Percentiles rank a stretch among this genome's conserved stretches.
Evolutionary conservation across 495 filamentous ascomycete genomes (phyloP).

Genomic region (Hyphodiscus hymeniophilus): DNA sequence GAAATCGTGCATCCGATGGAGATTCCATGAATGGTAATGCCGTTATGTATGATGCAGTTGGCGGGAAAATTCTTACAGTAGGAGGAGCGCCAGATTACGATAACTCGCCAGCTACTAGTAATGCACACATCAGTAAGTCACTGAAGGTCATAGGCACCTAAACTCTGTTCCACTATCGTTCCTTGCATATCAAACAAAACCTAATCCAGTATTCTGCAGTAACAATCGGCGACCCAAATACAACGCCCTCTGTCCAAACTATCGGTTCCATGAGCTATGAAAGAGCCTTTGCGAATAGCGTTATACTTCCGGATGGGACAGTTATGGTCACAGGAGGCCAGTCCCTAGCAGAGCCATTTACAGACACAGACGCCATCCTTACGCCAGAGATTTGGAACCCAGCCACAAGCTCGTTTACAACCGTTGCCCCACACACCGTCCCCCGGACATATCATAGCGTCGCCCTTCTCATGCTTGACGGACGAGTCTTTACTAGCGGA

Average conservation of each 20-base stretch:
- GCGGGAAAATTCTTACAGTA: slow-evolving; percentile 44
- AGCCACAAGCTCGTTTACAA: slow-evolving; percentile 28
- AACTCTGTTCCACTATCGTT: too few species aligned
- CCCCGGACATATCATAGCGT: slow-evolving; percentile 50
- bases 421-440: slow-evolving; percentile 32
- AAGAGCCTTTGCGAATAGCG: slow-evolving; percentile 44
- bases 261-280: slow-evolving; percentile 34
- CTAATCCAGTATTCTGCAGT: too few species aligned
- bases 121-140: slow-evolving; percentile 41
- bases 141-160: too few species aligned
- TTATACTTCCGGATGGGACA: slow-evolving; percentile 49
- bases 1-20: slow-evolving; percentile 28
- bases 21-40: slow-evolving; percentile 47
- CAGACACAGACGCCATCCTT: slow-evolving; percentile 36
- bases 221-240: slow-evolving; percentile 31
- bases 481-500: slow-evolving; percentile 44
- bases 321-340: slow-evolving; percentile 51
- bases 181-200: too few species aligned
- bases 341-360: slow-evolving; percentile 37
- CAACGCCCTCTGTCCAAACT: slow-evolving; percentile 20
- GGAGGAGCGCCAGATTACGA: slow-evolving; percentile 43
- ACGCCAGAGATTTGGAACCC: slow-evolving; percentile 47
- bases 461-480: slow-evolving; percentile 48
- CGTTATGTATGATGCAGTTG: slow-evolving; percentile 48
- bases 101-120: slow-evolving; percentile 28